Evolutionary conservation across 2,329 filamentous ascomycete genomes (phyloP).

Genomic region (Stagonosporopsis rhizophila): DNA sequence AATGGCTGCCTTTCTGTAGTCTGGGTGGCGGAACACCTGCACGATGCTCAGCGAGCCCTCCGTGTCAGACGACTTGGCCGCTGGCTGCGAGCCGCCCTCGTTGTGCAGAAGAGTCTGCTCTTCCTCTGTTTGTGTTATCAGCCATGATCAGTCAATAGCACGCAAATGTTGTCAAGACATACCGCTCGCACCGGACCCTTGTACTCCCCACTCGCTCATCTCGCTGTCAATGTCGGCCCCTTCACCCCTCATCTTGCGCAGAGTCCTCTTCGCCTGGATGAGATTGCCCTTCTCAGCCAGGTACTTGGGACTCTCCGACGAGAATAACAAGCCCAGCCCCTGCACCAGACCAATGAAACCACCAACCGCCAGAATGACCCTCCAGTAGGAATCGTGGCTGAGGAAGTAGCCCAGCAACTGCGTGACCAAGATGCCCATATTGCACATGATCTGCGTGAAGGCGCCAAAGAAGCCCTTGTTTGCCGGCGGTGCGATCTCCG

Average conservation of each 20-base stretch:
- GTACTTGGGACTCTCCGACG: slow-evolving; percentile 87
- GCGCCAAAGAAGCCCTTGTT: slow-evolving; percentile 79
- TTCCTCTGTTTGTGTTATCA: slow-evolving; percentile 58
- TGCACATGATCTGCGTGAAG: slow-evolving; percentile 93
- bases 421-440: slow-evolving; percentile 83
- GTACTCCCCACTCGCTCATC: slow-evolving; percentile 59
- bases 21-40: slow-evolving; percentile 69
- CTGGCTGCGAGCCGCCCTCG: slow-evolving; percentile 35
- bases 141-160: neutral
- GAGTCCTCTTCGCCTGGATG: slow-evolving; percentile 67
- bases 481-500: slow-evolving; percentile 77
- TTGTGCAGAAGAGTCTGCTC: slow-evolving; percentile 72
- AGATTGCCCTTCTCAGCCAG: slow-evolving; percentile 71
- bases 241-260: slow-evolving; percentile 79
- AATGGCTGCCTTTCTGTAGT: slow-evolving; percentile 81
- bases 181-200: slow-evolving; percentile 41
- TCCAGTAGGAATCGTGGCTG: slow-evolving; percentile 80
- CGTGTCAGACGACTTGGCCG: slow-evolving; percentile 35
- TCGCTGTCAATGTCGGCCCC: slow-evolving; percentile 76
- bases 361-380: slow-evolving; percentile 79
- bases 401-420: slow-evolving; percentile 88
- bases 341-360: slow-evolving; percentile 73
- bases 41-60: slow-evolving; percentile 53
- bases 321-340: slow-evolving; percentile 71
- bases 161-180: neutral